Percentiles rank a stretch among this genome's conserved stretches.
Evolutionary conservation across 306 rosid species (phyloP).

Genomic region (Gillenia trifoliata): DNA sequence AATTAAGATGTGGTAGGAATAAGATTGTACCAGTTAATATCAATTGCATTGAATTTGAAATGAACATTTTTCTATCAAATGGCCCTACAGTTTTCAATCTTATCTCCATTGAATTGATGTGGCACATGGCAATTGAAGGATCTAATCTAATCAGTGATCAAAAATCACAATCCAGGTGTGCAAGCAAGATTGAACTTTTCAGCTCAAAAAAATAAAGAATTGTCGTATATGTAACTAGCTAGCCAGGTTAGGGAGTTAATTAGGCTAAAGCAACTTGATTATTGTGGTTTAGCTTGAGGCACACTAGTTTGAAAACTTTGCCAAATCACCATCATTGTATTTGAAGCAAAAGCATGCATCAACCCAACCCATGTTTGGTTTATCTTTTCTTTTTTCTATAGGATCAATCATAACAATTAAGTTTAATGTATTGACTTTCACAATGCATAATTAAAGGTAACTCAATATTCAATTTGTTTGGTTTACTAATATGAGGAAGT

Average conservation of each 20-base stretch:
- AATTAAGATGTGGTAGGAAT: too few relatives aligned
- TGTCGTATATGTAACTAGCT: neutral
- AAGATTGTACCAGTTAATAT: neutral
- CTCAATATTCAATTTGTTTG: conserved; percentile 27
- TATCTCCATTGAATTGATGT: neutral
- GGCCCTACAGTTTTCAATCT: conserved; percentile 5
- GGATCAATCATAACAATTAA: neutral
- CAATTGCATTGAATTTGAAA: neutral
- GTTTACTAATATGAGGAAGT: neutral
- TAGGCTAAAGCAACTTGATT: neutral
- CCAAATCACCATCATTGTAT: conserved; percentile 8
- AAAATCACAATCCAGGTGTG: neutral
- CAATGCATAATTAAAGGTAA: neutral
- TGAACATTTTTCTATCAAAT: neutral
- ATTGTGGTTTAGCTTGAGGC: conserved; percentile 7
- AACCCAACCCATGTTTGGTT: neutral
- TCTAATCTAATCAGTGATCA: neutral
- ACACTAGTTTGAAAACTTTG: conserved; percentile 3
- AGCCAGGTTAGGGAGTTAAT: neutral
- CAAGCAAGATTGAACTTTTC: neutral
- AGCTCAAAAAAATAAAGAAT: neutral
- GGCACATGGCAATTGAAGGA: neutral
- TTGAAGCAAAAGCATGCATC: neutral
- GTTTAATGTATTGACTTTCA: neutral
- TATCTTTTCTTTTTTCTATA: neutral